A percentile compares a stretch with the other conserved stretches of the same genome.
These are phyloP conservation scores for Trypanosoma mega DNA, from an alignment of 208 protist species.

Conservation along the genomic window DNA sequence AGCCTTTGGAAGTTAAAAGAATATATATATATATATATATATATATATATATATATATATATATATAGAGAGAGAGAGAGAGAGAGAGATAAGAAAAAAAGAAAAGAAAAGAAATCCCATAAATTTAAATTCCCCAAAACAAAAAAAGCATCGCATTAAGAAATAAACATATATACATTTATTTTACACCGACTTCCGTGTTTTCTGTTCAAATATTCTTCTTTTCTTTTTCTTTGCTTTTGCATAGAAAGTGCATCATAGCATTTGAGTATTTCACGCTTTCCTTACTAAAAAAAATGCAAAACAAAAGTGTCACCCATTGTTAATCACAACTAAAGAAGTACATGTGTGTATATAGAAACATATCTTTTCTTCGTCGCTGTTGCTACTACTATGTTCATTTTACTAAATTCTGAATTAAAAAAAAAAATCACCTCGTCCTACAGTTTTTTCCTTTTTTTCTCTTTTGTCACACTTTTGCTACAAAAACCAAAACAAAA, in stretches of 20 bases:
- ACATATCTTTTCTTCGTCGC: too few species aligned
- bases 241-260: background rate
- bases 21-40: conserved; percentile 17
- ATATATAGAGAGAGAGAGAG: conserved; percentile 4
- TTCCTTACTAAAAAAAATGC: too few species aligned
- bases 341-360: too few species aligned
- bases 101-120: conserved; percentile 5
- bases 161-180: background rate
- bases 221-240: background rate
- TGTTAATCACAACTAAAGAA: too few species aligned
- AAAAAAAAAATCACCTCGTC: too few species aligned
- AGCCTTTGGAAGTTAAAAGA: background rate
- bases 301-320: too few species aligned
- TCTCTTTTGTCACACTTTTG: too few species aligned
- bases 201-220: background rate
- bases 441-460: too few species aligned
- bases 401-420: too few species aligned
- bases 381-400: too few species aligned
- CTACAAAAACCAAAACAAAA: too few species aligned
- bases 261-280: too few species aligned
- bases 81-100: conserved; percentile 1
- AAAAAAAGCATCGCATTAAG: background rate
- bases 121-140: background rate
- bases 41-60: conserved; percentile 11
- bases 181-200: background rate